A percentile compares a stretch with the other conserved stretches of the same genome.
These are phyloP conservation scores for Fusarium miscanthi DNA, from an alignment of 2,329 filamentous ascomycete species.

Conservation along the genomic window DNA sequence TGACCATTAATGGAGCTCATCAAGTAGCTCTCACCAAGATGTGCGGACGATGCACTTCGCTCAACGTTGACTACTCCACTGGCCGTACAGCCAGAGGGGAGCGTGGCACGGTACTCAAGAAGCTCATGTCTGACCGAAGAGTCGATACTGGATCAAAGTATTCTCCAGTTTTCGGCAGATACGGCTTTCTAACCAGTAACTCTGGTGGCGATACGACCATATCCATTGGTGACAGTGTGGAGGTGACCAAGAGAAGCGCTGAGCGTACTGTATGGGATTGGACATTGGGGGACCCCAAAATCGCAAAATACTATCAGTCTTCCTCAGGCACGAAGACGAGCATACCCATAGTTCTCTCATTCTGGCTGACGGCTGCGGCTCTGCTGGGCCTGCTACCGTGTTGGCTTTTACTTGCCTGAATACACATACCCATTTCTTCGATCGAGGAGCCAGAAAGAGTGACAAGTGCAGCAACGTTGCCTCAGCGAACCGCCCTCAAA, in stretches of 20 bases:
- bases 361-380: slow-evolving; percentile 30
- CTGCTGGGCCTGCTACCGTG: slow-evolving; percentile 30
- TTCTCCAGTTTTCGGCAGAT: slow-evolving; percentile 78
- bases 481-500: slow-evolving; percentile 2
- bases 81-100: slow-evolving; percentile 68
- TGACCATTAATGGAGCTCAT: slow-evolving; percentile 56
- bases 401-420: slow-evolving; percentile 32
- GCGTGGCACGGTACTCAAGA: slow-evolving; percentile 72
- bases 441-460: slow-evolving; percentile 1
- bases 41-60: slow-evolving; percentile 73
- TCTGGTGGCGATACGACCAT: slow-evolving; percentile 39
- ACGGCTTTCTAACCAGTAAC: slow-evolving; percentile 66
- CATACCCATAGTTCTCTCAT: slow-evolving; percentile 24
- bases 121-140: slow-evolving; percentile 75
- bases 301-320: slow-evolving; percentile 43
- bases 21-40: slow-evolving; percentile 73
- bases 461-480: slow-evolving; percentile 5
- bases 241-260: slow-evolving; percentile 60
- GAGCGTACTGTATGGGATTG: slow-evolving; percentile 67
- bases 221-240: slow-evolving; percentile 61
- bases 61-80: slow-evolving; percentile 78
- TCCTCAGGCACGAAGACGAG: slow-evolving; percentile 10
- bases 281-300: slow-evolving; percentile 49
- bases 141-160: slow-evolving; percentile 76
- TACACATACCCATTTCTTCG: neutral